Evolutionary conservation across 768 basidiomycete species (phyloP).

Genomic region (Trametes maxima): DNA sequence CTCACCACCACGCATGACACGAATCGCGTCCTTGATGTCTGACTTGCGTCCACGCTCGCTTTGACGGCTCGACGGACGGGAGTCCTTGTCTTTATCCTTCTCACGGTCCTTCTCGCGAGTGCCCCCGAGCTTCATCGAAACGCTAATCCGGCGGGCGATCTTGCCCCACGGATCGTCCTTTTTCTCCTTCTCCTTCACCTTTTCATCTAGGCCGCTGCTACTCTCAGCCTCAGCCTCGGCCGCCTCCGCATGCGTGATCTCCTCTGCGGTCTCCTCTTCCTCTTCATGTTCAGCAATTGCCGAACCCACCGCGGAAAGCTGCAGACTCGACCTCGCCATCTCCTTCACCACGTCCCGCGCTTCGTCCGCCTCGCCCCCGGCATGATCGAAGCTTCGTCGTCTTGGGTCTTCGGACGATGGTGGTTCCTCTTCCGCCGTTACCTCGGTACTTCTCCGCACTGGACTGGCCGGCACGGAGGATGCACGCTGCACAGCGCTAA

Average conservation of each 20-base stretch:
- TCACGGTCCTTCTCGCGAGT: conserved; percentile 21
- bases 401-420: conserved; percentile 39
- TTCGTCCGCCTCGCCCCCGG: conserved; percentile 17
- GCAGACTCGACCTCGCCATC: conserved; percentile 3
- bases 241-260: conserved; percentile 5
- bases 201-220: neutral
- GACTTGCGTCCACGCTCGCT: conserved; percentile 30
- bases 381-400: conserved; percentile 48
- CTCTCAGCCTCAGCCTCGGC: conserved; percentile 36
- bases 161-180: conserved; percentile 63
- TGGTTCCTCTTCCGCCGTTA: conserved; percentile 42
- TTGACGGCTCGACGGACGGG: conserved; percentile 26
- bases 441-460: conserved; percentile 36
- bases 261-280: conserved; percentile 4
- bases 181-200: conserved; percentile 33
- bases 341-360: conserved; percentile 19
- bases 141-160: conserved; percentile 62
- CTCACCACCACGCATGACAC: conserved; percentile 13
- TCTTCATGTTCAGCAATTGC: conserved; percentile 17
- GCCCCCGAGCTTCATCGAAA: conserved; percentile 49
- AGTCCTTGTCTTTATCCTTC: conserved; percentile 33
- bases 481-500: conserved; percentile 39
- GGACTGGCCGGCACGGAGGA: conserved; percentile 59
- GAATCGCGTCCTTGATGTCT: conserved; percentile 37
- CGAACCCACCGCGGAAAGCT: neutral